These are phyloP conservation scores for Mortierella sp. DNA, from an alignment of 371 early-diverging fungal species.

Conservation along the genomic window DNA sequence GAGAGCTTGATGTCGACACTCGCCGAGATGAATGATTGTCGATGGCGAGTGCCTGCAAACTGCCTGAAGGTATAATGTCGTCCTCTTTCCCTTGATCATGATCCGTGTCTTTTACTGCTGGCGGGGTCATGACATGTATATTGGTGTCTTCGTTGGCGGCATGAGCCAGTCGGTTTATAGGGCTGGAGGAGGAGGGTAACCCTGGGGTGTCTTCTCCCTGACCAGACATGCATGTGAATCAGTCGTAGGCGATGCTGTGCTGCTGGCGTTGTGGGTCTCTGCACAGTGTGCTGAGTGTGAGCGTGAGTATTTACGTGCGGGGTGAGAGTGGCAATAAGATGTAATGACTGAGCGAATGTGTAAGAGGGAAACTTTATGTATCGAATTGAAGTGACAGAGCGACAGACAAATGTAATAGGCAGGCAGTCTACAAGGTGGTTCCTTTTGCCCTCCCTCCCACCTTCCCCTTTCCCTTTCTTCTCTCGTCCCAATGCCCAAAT, in stretches of 20 bases:
- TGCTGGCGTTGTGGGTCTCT: no score
- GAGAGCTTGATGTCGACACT: conserved; percentile 13
- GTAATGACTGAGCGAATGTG: no score
- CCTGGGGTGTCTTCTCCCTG: conserved; percentile 53
- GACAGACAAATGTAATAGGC: no score
- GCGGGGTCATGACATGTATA: background rate
- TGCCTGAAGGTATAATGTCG: background rate
- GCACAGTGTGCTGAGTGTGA: background rate
- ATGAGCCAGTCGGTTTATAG: conserved; percentile 4
- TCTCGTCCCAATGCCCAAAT: no score
- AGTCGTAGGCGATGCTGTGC: background rate
- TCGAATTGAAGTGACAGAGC: no score
- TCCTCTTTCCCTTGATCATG: background rate
- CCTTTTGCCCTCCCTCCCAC: no score
- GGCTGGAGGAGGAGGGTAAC: conserved; percentile 25
- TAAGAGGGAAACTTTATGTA: no score
- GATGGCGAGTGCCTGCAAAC: background rate
- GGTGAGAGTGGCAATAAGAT: background rate
- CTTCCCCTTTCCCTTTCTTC: no score
- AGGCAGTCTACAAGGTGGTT: no score
- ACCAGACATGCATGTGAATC: conserved; percentile 53
- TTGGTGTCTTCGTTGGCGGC: background rate
- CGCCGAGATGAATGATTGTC: conserved; percentile 21
- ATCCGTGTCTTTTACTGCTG: no score
- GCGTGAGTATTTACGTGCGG: no score